phyloP scores from a whole-genome alignment of 1,284 basidiomycete genomes.

The Tremellales sp. region DNA sequence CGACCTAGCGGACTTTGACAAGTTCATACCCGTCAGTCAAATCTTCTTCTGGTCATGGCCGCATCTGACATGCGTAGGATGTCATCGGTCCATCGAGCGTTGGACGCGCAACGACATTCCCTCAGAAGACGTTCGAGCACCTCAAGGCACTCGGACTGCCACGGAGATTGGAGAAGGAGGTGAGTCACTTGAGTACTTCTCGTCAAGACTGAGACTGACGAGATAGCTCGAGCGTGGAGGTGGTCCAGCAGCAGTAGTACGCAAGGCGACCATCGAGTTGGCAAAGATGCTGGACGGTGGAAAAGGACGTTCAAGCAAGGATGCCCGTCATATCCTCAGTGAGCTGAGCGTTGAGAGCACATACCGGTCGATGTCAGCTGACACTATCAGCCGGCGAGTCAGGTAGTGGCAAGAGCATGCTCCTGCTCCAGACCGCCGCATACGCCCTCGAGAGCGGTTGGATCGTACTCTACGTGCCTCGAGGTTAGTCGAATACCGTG shows the following conservation, averaged over 20 bases:
- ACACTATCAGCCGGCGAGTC: constrained; percentile 59
- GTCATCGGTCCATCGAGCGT: constrained; percentile 20
- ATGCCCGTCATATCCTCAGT: constrained; percentile 25
- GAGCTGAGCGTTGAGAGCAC: constrained; percentile 4
- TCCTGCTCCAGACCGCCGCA: constrained; percentile 74
- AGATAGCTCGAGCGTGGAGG: constrained; percentile 20
- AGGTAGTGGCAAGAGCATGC: constrained; percentile 79
- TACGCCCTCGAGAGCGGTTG: constrained; percentile 68
- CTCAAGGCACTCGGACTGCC: constrained; percentile 41
- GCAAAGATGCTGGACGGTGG: constrained; percentile 25
- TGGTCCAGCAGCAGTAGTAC: constrained; percentile 39
- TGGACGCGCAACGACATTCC: constrained; percentile 33
- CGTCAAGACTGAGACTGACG: no score
- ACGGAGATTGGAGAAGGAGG: constrained; percentile 35
- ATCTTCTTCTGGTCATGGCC: not conserved
- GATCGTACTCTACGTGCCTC: constrained; percentile 85
- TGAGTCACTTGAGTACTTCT: constrained; percentile 8
- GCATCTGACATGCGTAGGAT: constrained; percentile 15
- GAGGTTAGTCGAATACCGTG: constrained; percentile 54
- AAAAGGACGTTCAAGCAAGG: constrained; percentile 15
- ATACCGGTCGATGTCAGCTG: not conserved
- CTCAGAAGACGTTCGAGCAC: constrained; percentile 24
- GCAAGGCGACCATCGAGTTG: constrained; percentile 40
- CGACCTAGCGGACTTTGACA: not conserved
- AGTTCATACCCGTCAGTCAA: not conserved